Evolutionary conservation across 768 basidiomycete genomes (phyloP).

Genomic region (Suillus occidentalis): DNA sequence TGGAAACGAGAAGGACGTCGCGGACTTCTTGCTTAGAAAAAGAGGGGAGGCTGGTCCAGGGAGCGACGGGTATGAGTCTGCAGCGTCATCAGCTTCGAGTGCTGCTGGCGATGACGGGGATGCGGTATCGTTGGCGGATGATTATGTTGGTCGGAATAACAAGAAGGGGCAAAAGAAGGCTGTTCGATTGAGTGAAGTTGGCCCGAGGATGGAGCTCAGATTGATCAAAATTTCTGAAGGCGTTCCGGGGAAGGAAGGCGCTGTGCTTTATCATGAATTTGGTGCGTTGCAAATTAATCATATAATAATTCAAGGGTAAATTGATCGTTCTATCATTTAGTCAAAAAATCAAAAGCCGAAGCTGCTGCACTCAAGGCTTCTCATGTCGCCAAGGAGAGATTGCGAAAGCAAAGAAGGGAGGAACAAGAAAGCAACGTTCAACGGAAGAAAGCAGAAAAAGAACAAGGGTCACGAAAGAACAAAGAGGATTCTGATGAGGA

Average conservation of each 20-base stretch:
- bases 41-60: conserved; percentile 56
- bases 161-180: conserved; percentile 89
- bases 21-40: conserved; percentile 86
- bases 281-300: conserved; percentile 50
- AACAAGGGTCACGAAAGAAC: conserved; percentile 25
- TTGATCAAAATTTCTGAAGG: conserved; percentile 96
- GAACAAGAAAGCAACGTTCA: conserved; percentile 92
- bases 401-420: conserved; percentile 75
- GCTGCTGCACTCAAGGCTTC: conserved; percentile 63
- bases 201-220: conserved; percentile 91
- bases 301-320: conserved; percentile 5
- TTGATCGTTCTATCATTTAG: conserved; percentile 40
- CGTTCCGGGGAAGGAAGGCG: conserved; percentile 88
- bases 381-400: conserved; percentile 74
- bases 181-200: conserved; percentile 89
- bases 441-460: conserved; percentile 62
- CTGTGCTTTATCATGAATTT: conserved; percentile 92
- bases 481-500: conserved; percentile 39
- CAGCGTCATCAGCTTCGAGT: conserved; percentile 79
- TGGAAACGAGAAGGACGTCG: conserved; percentile 89
- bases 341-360: conserved; percentile 87
- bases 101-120: conserved; percentile 82
- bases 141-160: conserved; percentile 95
- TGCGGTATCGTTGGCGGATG: conserved; percentile 81
- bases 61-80: conserved; percentile 71